Conservation (phyloP, 2,329 filamentous ascomycete genomes). For the Fusarium chuoi region DNA sequence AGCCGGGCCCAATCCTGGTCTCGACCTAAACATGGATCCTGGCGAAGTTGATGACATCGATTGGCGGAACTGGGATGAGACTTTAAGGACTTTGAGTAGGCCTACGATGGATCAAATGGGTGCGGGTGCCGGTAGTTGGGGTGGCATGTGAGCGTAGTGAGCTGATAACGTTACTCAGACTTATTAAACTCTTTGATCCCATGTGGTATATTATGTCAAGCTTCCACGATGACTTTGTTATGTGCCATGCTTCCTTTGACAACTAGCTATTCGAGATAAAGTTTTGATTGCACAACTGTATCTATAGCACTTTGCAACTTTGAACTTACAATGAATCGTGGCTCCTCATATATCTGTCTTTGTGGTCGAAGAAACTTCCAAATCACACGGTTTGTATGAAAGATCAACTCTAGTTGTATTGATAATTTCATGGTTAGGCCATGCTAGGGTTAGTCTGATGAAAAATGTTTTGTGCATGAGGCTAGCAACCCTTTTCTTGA, state of each 20-base stretch:
- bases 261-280: neutral
- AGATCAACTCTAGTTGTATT: neutral
- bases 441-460: neutral
- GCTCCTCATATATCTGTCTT: neutral
- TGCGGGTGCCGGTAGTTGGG: slow-evolving; percentile 27
- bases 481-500: neutral
- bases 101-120: slow-evolving; percentile 1
- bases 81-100: slow-evolving; percentile 10
- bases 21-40: slow-evolving; percentile 29
- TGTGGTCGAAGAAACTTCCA: neutral
- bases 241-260: too few relatives aligned
- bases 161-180: neutral
- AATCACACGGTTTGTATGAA: neutral
- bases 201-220: neutral
- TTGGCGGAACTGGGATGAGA: slow-evolving; percentile 35
- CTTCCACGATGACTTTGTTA: neutral
- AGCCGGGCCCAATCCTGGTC: neutral
- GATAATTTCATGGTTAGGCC: too few relatives aligned
- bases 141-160: slow-evolving; percentile 21
- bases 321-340: neutral
- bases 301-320: neutral
- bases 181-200: neutral
- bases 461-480: neutral
- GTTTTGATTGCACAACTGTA: neutral
- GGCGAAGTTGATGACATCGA: slow-evolving; percentile 35